Base-by-base conservation (phyloP, 2,329 filamentous ascomycete species). In the Chaetomiaceae sp. region DNA sequence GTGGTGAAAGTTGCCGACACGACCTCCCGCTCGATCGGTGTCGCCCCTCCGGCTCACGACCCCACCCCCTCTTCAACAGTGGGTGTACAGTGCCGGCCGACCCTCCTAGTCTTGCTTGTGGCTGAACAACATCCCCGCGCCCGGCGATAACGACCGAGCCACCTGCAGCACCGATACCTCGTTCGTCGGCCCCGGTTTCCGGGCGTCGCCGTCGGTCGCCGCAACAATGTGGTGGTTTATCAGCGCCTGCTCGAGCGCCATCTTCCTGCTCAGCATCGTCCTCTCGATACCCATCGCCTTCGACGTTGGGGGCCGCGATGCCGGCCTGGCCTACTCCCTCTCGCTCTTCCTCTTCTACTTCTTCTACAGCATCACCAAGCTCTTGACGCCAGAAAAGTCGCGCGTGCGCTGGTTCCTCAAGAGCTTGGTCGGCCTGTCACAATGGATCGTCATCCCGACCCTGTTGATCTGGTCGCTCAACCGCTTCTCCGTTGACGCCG, bases 261-360 rank as follows among this genome's bases (percentile, higher is more conserved):
- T 89, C 71, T 97, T 96, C 73, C 83, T 97, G 63, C 79, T 91
- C 71, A 87, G 87, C 72, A 90, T 96, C 69, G 84, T 97, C 66
- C 87, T 97, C 66, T 96, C 90, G 56, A 93, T 99, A 67, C 93
- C 93, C 55, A 85, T 99, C 66, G 89, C 92, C 64, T 97, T 97
- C 74, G 93, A 99, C 81, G 92, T 97, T 64, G 93, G 93, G 67
- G 93, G 93, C 56, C 85, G 89, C 64, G 91, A 93, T 62, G 95
- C 90, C 65, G 93, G 93, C 53, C 78, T 99, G 65, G 92, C 90
- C 56, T 97, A 95, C 74, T 96, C 90, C 66, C 80, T 97, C 48
- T 83, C 87, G 42, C 81, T 97, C 48, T 91, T 92, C 61, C 77
- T 80, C 63, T 97, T 95, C 76, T 97, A 97, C 74, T 86, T 96